These are phyloP conservation scores for Beauveria bassiana DNA, from an alignment of 2,329 filamentous ascomycete genomes.

Conservation along the genomic window DNA sequence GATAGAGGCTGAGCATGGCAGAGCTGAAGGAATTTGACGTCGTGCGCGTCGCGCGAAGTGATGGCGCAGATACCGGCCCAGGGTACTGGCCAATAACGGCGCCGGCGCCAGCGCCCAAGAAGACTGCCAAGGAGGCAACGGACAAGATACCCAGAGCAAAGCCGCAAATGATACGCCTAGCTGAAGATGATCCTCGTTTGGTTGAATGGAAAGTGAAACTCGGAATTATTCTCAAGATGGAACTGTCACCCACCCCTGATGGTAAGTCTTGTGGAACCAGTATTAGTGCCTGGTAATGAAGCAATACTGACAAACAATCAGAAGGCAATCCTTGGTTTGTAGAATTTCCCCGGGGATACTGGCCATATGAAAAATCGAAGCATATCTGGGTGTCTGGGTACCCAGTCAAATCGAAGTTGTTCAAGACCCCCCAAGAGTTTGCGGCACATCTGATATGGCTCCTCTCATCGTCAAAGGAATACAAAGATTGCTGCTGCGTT, in stretches of 20 bases:
- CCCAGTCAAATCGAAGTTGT: slow-evolving; percentile 39
- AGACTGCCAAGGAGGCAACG: slow-evolving; percentile 26
- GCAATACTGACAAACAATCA: slow-evolving; percentile 15
- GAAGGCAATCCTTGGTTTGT: slow-evolving; percentile 38
- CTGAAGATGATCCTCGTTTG: slow-evolving; percentile 35
- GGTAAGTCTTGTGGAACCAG: slow-evolving; percentile 20
- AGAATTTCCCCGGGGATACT: slow-evolving; percentile 37
- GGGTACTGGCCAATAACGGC: slow-evolving; percentile 35
- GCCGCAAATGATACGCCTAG: slow-evolving; percentile 35
- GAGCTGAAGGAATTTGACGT: slow-evolving; percentile 34
- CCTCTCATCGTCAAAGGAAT: slow-evolving; percentile 37
- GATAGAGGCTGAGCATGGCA: slow-evolving; percentile 18
- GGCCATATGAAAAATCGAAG: slow-evolving; percentile 40
- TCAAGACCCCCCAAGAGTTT: slow-evolving; percentile 46
- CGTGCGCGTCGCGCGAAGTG: slow-evolving; percentile 35
- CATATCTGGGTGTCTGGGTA: slow-evolving; percentile 44
- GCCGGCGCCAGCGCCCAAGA: slow-evolving; percentile 26
- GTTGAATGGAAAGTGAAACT: slow-evolving; percentile 38
- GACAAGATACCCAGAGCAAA: slow-evolving; percentile 32
- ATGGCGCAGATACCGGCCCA: slow-evolving; percentile 37
- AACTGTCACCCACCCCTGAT: slow-evolving; percentile 33
- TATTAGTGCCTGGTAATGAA: background rate
- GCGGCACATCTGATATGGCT: slow-evolving; percentile 46
- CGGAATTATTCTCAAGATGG: slow-evolving; percentile 38
- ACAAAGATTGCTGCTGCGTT: slow-evolving; percentile 43